Conservation (phyloP, 495 filamentous ascomycete species). For the Tirmania nivea region DNA sequence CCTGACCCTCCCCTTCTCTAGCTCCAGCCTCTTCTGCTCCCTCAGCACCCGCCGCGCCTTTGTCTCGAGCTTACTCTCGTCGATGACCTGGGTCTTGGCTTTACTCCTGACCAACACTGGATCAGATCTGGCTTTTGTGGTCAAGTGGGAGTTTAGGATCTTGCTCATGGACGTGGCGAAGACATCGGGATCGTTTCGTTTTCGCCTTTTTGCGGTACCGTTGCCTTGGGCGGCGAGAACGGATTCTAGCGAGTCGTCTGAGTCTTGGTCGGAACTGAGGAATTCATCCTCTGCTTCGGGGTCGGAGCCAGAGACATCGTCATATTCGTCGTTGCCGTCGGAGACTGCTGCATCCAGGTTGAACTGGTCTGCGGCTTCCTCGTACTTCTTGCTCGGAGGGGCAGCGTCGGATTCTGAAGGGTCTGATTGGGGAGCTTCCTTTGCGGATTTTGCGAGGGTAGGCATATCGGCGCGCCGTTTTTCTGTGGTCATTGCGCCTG, state of each 20-base stretch:
- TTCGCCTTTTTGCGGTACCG: conserved; percentile 28
- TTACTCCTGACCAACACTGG: conserved; percentile 64
- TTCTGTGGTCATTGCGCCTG: not conserved
- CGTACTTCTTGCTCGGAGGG: conserved; percentile 21
- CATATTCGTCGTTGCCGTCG: conserved; percentile 14
- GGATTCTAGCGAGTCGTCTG: not conserved
- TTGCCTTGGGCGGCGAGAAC: not conserved
- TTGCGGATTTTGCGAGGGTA: not conserved
- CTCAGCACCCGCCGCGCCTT: conserved; percentile 57
- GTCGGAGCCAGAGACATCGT: conserved; percentile 12
- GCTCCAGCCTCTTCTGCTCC: conserved; percentile 55
- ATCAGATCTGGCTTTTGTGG: conserved; percentile 55
- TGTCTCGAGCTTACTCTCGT: conserved; percentile 54
- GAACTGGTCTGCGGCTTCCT: conserved; percentile 28
- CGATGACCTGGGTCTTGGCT: conserved; percentile 38
- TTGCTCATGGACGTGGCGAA: conserved; percentile 82
- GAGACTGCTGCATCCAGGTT: conserved; percentile 30
- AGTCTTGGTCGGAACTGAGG: conserved; percentile 2
- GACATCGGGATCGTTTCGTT: conserved; percentile 73
- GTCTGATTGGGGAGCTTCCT: not conserved
- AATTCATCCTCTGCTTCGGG: conserved; percentile 20
- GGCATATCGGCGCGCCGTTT: too few relatives aligned
- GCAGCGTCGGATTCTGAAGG: not conserved
- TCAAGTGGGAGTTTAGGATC: conserved; percentile 72
- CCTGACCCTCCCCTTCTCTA: conserved; percentile 70